Evolutionary conservation across 2,329 filamentous ascomycete genomes (phyloP).

Genomic region (Xylogone sp.): DNA sequence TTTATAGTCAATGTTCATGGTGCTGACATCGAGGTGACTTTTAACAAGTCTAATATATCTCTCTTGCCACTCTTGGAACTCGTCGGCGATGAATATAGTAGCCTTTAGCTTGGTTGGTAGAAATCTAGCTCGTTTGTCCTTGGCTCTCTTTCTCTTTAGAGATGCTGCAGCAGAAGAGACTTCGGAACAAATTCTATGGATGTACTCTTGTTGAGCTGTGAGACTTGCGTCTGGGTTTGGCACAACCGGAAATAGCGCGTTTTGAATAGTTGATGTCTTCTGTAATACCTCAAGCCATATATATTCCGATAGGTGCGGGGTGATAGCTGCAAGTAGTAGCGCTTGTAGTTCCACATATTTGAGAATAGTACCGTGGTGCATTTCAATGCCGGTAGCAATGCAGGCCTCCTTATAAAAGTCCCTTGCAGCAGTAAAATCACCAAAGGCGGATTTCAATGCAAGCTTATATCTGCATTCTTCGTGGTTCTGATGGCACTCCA

Average conservation of each 20-base stretch:
- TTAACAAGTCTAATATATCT: constrained; percentile 83
- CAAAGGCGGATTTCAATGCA: constrained; percentile 81
- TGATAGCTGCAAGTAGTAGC: constrained; percentile 75
- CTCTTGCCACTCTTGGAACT: constrained; percentile 87
- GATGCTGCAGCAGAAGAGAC: constrained; percentile 82
- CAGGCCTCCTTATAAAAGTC: constrained; percentile 88
- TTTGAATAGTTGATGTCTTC: constrained; percentile 73
- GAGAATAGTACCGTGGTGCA: constrained; percentile 77
- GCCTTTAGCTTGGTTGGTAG: constrained; percentile 93
- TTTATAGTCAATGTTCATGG: constrained; percentile 71
- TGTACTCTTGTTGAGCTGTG: constrained; percentile 77
- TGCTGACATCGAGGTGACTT: constrained; percentile 61
- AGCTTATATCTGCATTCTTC: constrained; percentile 78
- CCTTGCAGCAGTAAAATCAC: constrained; percentile 84
- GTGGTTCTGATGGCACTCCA: constrained; percentile 76
- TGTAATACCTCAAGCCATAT: constrained; percentile 90
- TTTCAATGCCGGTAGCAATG: constrained; percentile 71
- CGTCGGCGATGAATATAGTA: constrained; percentile 75
- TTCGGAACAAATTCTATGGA: constrained; percentile 66
- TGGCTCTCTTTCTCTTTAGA: constrained; percentile 84
- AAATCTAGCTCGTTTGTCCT: constrained; percentile 82
- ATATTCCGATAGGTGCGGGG: constrained; percentile 92
- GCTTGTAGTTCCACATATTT: constrained; percentile 86
- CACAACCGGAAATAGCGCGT: constrained; percentile 69
- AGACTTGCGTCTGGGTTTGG: constrained; percentile 62